phyloP scores from a whole-genome alignment of 805 yeast species.

The Lipomyces starkeyi region DNA sequence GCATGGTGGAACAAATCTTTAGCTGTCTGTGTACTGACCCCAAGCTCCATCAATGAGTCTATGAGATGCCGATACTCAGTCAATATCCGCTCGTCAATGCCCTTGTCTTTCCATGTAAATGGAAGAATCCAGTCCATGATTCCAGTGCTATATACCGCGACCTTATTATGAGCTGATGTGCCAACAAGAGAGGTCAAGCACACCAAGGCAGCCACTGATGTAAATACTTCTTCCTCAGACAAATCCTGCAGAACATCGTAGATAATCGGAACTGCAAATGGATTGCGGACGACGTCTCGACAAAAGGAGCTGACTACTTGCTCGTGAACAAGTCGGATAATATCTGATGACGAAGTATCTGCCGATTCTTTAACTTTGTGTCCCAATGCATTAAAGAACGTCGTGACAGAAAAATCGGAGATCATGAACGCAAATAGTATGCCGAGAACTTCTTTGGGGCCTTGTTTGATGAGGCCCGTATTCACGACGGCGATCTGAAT shows the following conservation, averaged over 20 bases:
- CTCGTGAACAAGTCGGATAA: slow-evolving; percentile 16
- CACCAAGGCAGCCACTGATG: slow-evolving; percentile 26
- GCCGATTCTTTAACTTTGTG: slow-evolving; percentile 25
- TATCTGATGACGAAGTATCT: slow-evolving; percentile 4
- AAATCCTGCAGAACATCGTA: slow-evolving; percentile 11
- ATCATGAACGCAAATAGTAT: slow-evolving; percentile 35
- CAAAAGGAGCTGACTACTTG: slow-evolving; percentile 23
- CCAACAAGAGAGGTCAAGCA: slow-evolving; percentile 19
- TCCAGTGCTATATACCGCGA: slow-evolving; percentile 25
- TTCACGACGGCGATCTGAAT: slow-evolving; percentile 14
- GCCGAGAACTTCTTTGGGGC: slow-evolving; percentile 34
- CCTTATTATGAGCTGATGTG: slow-evolving; percentile 25
- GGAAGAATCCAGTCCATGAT: slow-evolving; percentile 23
- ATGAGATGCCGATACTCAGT: slow-evolving; percentile 10
- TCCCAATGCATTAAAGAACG: slow-evolving; percentile 34
- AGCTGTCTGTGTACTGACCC: slow-evolving; percentile 30
- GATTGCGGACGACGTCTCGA: slow-evolving; percentile 27
- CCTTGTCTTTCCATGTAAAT: slow-evolving; percentile 18
- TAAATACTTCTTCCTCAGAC: slow-evolving; percentile 17
- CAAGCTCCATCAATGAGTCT: slow-evolving; percentile 29
- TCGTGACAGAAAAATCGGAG: slow-evolving; percentile 36
- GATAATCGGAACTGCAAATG: slow-evolving; percentile 23
- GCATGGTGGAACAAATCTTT: slow-evolving; percentile 29
- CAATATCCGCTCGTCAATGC: slow-evolving; percentile 9
- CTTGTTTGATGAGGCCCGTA: slow-evolving; percentile 21